phyloP scores from a whole-genome alignment of 345 rosid genomes.

The Hirschfeldia incana region DNA sequence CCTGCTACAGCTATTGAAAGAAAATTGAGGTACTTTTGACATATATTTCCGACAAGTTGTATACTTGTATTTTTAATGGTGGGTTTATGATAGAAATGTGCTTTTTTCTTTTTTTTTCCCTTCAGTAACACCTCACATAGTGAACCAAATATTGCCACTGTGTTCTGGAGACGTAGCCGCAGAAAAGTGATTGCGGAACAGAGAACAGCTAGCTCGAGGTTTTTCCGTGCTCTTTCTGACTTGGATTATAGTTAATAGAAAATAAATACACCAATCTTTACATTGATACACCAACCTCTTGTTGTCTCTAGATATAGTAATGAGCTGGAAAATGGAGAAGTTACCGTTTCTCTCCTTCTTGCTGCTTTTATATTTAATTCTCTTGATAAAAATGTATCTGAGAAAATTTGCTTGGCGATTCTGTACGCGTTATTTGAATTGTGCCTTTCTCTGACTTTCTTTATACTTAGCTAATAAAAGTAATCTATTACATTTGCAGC shows the following conservation, averaged over 20 bases:
- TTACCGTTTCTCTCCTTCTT: neutral
- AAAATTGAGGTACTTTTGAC: conserved; percentile 58
- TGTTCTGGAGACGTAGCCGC: conserved; percentile 89
- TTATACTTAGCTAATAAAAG: conserved; percentile 17
- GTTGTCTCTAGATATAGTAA: neutral
- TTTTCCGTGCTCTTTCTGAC: conserved; percentile 34
- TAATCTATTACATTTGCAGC: conserved; percentile 52
- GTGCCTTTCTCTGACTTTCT: conserved; percentile 11
- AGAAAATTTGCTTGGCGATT: neutral
- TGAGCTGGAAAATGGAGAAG: neutral
- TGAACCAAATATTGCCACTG: conserved; percentile 86
- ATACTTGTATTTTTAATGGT: conserved; percentile 19
- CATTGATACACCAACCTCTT: neutral
- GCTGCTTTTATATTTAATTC: neutral
- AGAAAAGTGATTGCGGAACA: conserved; percentile 93
- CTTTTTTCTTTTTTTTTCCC: neutral
- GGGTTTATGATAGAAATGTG: conserved; percentile 9
- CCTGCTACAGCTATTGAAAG: conserved; percentile 56
- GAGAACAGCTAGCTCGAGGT: conserved; percentile 98
- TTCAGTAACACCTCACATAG: conserved; percentile 74
- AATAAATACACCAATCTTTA: neutral
- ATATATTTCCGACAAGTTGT: conserved; percentile 16
- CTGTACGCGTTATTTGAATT: neutral
- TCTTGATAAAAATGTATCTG: neutral
- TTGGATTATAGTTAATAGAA: neutral